Base-by-base conservation (phyloP, 169 alveolate species). In the Plasmodium berghei region DNA sequence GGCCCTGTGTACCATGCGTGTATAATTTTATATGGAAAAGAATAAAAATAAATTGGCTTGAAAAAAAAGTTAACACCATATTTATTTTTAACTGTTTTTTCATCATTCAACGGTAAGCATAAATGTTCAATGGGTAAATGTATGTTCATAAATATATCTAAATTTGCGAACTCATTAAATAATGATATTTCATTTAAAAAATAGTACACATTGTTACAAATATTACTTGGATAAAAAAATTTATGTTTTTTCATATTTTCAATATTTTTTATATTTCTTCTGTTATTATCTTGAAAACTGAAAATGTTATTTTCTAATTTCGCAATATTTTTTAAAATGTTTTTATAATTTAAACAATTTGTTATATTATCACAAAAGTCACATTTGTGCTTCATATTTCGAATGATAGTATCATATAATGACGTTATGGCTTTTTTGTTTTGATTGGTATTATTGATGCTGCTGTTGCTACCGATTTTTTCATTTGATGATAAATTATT, bases 1-100 rank as follows among this genome's bases (percentile, higher is more conserved):
- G 90, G 90, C 6, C 90, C 90, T 28, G 72, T 80, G 28, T 80
- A 80, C 90, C 90, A 80, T n/a, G 90, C 90, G 20, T 80, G 90
- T 67, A 80, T 66, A 80, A 80, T 80, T 80, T 80, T 80, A 61
- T 80, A 80, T 49, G 90, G 90, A 61, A 80, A 56, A 5, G 85
- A 67, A 66, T 80, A 80, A 34, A 46, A 80, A 72, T 80, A 80
- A 24, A 80, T 80, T 67, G 90, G 90, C 59, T 80, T 80, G 61
- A 67, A 80, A 71, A 40, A 80, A 61, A 80, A 80, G 72, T 80
- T 67, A 48, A 22, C 83, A 54, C 12, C 16, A 40, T 12, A 26
- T 80, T 80, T 80, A 48, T 80, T 71, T 61, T 56, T 52, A 71
- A 42, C 18, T 48, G 90, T 80, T 67, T 80, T 80, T 80, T 80